Conservation (phyloP, 2,329 filamentous ascomycete genomes). For the Ophiostoma quercus region DNA sequence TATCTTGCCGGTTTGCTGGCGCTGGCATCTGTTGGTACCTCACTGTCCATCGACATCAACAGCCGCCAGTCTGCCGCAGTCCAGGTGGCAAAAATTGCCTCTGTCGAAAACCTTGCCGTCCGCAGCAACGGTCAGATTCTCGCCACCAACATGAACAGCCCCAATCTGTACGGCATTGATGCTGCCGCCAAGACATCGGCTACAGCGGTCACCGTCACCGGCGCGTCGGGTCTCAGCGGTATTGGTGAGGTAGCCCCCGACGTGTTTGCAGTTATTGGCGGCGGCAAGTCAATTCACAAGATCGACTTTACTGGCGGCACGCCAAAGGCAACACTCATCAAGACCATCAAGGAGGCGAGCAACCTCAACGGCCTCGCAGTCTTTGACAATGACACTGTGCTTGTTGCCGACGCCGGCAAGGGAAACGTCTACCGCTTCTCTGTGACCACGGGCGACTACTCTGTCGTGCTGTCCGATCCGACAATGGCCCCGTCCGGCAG, state of each 20-base stretch:
- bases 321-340: background rate
- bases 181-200: background rate
- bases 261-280: background rate
- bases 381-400: background rate
- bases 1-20: background rate
- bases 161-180: slow-evolving; percentile 24
- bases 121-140: slow-evolving; percentile 34
- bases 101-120: slow-evolving; percentile 34
- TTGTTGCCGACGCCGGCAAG: background rate
- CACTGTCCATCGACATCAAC: background rate
- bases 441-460: background rate
- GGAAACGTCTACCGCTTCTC: background rate
- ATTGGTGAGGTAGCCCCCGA: background rate
- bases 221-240: background rate
- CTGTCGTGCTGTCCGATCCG: background rate
- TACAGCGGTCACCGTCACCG: background rate
- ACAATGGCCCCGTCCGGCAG: background rate
- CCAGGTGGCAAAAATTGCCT: slow-evolving; percentile 20
- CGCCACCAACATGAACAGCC: slow-evolving; percentile 35
- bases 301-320: background rate
- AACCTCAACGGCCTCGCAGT: background rate
- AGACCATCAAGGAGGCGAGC: background rate
- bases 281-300: background rate
- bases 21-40: background rate
- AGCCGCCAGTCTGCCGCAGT: background rate